A percentile compares a stretch with the other conserved stretches of the same genome.
These are phyloP conservation scores for Ustilago loliicola DNA, from an alignment of 1,284 basidiomycete species.

Conservation along the genomic window DNA sequence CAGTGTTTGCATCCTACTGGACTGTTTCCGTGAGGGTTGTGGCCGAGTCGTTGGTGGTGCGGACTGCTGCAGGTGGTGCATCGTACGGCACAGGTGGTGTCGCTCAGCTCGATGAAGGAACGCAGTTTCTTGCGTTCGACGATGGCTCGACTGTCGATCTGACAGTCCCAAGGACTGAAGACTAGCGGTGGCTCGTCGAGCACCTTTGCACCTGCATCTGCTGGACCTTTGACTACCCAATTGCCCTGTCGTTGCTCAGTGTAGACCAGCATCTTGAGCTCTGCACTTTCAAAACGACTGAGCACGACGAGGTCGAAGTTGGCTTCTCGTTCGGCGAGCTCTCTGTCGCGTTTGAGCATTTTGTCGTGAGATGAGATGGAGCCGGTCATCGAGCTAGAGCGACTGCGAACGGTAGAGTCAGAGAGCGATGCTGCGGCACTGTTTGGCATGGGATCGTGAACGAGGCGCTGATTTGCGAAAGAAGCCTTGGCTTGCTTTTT, in stretches of 20 bases:
- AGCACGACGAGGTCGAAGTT: conserved; percentile 46
- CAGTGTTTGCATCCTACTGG: conserved; percentile 24
- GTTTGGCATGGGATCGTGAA: conserved; percentile 34
- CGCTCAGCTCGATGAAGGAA: conserved; percentile 50
- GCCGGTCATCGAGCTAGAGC: conserved; percentile 13
- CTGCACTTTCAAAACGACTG: conserved; percentile 42
- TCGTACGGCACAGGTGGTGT: conserved; percentile 34
- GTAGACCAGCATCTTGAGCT: conserved; percentile 47
- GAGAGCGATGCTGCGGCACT: background rate
- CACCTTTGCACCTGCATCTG: conserved; percentile 11
- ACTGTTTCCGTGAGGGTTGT: background rate
- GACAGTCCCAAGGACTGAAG: conserved; percentile 48
- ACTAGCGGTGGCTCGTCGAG: conserved; percentile 38
- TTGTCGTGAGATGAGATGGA: conserved; percentile 28
- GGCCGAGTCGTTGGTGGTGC: conserved; percentile 12
- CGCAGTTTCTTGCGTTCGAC: conserved; percentile 52
- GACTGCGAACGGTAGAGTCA: background rate
- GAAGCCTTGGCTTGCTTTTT: conserved; percentile 24
- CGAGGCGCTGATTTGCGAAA: conserved; percentile 1
- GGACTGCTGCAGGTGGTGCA: conserved; percentile 29
- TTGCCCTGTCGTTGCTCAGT: conserved; percentile 46
- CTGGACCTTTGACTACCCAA: conserved; percentile 46
- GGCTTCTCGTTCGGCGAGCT: conserved; percentile 39
- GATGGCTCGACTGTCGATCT: conserved; percentile 47
- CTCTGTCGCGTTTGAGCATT: conserved; percentile 39